Percentiles rank a stretch among this genome's conserved stretches.
Conservation (phyloP, 2,329 filamentous ascomycete species). For the Uncinocarpus reesii region DNA sequence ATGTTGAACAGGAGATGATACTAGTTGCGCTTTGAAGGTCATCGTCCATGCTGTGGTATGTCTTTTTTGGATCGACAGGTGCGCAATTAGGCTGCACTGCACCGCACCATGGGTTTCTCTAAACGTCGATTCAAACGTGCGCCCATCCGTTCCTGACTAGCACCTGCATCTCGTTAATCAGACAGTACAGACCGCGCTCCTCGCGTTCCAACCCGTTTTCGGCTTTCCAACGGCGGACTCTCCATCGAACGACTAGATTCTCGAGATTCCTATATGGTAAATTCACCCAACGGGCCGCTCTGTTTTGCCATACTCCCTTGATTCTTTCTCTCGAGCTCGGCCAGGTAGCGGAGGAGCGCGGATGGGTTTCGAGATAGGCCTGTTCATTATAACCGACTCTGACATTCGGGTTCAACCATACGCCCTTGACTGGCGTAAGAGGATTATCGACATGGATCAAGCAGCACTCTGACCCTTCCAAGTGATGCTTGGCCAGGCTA, state of each 20-base stretch:
- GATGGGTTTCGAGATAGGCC: slow-evolving; percentile 35
- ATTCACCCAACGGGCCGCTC: slow-evolving; percentile 34
- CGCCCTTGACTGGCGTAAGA: slow-evolving; percentile 23
- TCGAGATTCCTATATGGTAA: slow-evolving; percentile 17
- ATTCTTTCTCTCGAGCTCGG: slow-evolving; percentile 42
- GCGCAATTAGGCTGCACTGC: too few species aligned
- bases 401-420: slow-evolving; percentile 34
- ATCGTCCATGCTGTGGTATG: too few species aligned
- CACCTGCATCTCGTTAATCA: slow-evolving; percentile 54
- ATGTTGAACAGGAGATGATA: too few species aligned
- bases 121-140: slow-evolving; percentile 38
- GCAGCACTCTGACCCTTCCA: slow-evolving; percentile 73
- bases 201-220: slow-evolving; percentile 21
- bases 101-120: background rate
- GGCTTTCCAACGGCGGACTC: slow-evolving; percentile 16
- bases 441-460: slow-evolving; percentile 41
- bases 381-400: slow-evolving; percentile 30
- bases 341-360: slow-evolving; percentile 29
- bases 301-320: slow-evolving; percentile 50
- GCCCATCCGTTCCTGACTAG: slow-evolving; percentile 49
- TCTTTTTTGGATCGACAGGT: too few species aligned
- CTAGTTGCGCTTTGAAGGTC: too few species aligned
- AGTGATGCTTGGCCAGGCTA: slow-evolving; percentile 42
- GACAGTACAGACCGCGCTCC: slow-evolving; percentile 43
- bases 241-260: background rate